Percentiles rank a stretch among this genome's conserved stretches.
phyloP scores from a whole-genome alignment of 495 filamentous ascomycete species.

The Acidomyces sp. region DNA sequence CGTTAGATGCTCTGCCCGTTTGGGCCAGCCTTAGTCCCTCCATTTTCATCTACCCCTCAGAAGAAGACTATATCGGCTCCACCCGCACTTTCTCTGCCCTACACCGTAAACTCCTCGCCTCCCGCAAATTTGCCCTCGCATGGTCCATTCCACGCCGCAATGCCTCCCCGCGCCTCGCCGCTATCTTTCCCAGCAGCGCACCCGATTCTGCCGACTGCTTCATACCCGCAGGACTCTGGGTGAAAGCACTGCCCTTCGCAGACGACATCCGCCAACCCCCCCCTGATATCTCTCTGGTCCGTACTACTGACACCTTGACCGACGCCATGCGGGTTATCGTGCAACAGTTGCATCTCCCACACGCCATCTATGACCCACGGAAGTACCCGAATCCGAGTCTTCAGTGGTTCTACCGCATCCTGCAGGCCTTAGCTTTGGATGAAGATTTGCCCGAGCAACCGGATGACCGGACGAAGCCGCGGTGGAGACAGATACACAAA shows the following conservation, averaged over 20 bases:
- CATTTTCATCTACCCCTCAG: conserved; percentile 87
- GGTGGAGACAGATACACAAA: conserved; percentile 74
- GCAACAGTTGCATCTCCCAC: conserved; percentile 80
- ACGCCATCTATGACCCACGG: conserved; percentile 62
- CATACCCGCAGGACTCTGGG: conserved; percentile 77
- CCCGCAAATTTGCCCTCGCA: conserved; percentile 65
- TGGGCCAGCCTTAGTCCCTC: conserved; percentile 81
- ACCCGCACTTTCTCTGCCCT: conserved; percentile 86
- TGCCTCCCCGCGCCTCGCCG: conserved; percentile 61
- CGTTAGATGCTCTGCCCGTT: conserved; percentile 54
- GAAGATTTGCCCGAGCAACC: conserved; percentile 74
- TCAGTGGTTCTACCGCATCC: conserved; percentile 95
- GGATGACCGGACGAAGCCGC: conserved; percentile 76
- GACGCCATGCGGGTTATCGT: conserved; percentile 71
- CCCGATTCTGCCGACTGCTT: conserved; percentile 55
- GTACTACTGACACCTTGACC: conserved; percentile 54
- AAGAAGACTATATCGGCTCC: conserved; percentile 78
- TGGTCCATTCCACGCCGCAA: conserved; percentile 84
- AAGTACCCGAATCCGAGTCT: conserved; percentile 90
- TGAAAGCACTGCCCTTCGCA: conserved; percentile 74
- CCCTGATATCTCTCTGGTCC: conserved; percentile 41
- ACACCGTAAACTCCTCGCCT: conserved; percentile 68
- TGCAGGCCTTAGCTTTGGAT: conserved; percentile 84
- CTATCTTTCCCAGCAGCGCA: conserved; percentile 59
- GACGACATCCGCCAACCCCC: conserved; percentile 77